phyloP scores from a whole-genome alignment of 2,329 filamentous ascomycete species.

The Pseudocercospora fijiensis region DNA sequence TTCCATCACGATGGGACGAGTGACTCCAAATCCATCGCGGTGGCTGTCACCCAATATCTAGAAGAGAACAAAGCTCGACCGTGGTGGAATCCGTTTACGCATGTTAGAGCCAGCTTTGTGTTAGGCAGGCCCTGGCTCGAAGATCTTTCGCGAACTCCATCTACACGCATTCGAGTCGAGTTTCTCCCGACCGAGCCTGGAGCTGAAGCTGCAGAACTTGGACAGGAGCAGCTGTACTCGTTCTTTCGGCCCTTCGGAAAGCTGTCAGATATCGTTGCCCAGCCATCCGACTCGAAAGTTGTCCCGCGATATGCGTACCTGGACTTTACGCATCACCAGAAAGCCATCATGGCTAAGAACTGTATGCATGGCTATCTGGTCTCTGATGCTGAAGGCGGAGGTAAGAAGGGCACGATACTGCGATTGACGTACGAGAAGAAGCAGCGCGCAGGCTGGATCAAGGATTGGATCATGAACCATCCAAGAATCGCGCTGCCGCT shows the following conservation, averaged over 20 bases:
- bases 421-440: constrained; percentile 81
- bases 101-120: constrained; percentile 71
- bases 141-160: constrained; percentile 81
- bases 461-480: constrained; percentile 83
- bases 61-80: constrained; percentile 71
- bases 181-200: constrained; percentile 74
- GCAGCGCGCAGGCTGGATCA: constrained; percentile 73
- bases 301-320: constrained; percentile 76
- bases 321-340: constrained; percentile 70
- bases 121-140: constrained; percentile 89
- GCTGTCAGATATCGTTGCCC: constrained; percentile 77
- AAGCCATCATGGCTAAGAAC: constrained; percentile 84
- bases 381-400: constrained; percentile 66
- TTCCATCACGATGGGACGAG: constrained; percentile 59
- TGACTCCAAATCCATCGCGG: constrained; percentile 58
- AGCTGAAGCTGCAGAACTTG: constrained; percentile 71
- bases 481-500: constrained; percentile 84
- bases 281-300: constrained; percentile 82
- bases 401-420: constrained; percentile 71
- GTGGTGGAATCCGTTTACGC: constrained; percentile 82
- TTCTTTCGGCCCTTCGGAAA: constrained; percentile 90
- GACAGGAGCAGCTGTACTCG: constrained; percentile 81
- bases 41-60: constrained; percentile 62
- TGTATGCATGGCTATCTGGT: constrained; percentile 85
- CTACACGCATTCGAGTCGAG: constrained; percentile 73